These are phyloP conservation scores for Candida sojae DNA, from an alignment of 1,139 yeast genomes.

Conservation along the genomic window DNA sequence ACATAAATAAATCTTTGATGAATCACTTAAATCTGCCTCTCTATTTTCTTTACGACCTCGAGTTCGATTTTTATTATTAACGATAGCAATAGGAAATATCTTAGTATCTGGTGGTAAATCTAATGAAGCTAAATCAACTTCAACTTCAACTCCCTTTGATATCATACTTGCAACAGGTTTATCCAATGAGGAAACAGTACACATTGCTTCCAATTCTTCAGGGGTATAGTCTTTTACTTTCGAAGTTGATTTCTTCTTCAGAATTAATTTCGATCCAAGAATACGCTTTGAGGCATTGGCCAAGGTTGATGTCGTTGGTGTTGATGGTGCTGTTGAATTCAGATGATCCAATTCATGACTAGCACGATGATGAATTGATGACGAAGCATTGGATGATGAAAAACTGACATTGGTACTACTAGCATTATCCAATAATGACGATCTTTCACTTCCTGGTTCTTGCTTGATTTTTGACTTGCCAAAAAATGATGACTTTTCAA, in stretches of 20 bases:
- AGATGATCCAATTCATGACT: conserved; percentile 6
- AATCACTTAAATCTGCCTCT: conserved; percentile 46
- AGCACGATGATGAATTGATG: conserved; percentile 8
- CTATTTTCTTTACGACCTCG: conserved; percentile 51
- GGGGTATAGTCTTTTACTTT: conserved; percentile 11
- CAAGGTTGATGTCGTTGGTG: conserved; percentile 20
- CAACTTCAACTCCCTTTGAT: conserved; percentile 39
- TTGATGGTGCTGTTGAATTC: conserved; percentile 6
- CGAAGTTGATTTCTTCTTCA: conserved; percentile 24
- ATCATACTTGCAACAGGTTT: conserved; percentile 27
- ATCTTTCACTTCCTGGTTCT: conserved; percentile 12
- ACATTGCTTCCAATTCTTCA: conserved; percentile 10
- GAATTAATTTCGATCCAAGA: conserved; percentile 39
- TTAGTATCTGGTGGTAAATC: conserved; percentile 46
- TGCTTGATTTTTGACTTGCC: conserved; percentile 6
- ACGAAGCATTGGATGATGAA: conserved; percentile 25
- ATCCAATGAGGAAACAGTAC: conserved; percentile 14
- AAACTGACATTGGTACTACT: conserved; percentile 16
- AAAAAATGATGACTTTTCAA: conserved; percentile 18
- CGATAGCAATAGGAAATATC: conserved; percentile 35
- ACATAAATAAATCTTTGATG: conserved; percentile 43
- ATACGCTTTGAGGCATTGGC: conserved; percentile 43
- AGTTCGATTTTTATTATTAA: conserved; percentile 37
- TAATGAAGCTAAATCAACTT: conserved; percentile 41
- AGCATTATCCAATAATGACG: conserved; percentile 13